Conservation (phyloP, 352 stramenopile genomes). For the Phytophthora tentaculata region DNA sequence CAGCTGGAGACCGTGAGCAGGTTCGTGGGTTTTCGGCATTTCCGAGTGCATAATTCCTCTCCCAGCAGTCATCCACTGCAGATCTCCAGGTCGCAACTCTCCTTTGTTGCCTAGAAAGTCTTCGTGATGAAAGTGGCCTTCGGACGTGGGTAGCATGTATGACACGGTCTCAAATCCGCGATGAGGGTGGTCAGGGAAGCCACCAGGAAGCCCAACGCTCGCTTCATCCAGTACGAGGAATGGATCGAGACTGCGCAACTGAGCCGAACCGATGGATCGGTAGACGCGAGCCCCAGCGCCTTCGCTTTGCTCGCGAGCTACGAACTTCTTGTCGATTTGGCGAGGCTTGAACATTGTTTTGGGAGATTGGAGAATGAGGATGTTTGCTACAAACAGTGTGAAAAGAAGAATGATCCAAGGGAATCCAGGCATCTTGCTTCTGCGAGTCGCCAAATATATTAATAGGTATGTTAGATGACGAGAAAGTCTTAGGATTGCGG, state of each 20-base stretch:
- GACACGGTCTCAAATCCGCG: constrained; percentile 92
- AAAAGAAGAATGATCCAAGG: constrained; percentile 16
- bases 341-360: constrained; percentile 34
- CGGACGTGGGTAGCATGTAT: constrained; percentile 73
- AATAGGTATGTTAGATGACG: no score
- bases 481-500: not conserved
- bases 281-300: constrained; percentile 44
- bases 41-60: constrained; percentile 60
- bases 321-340: constrained; percentile 40
- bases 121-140: constrained; percentile 85
- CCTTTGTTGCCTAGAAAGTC: constrained; percentile 75
- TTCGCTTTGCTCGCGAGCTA: constrained; percentile 42
- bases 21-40: constrained; percentile 45
- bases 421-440: not conserved
- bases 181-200: constrained; percentile 91
- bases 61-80: constrained; percentile 65
- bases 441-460: no score
- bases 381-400: not conserved
- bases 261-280: constrained; percentile 42
- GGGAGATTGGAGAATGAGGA: constrained; percentile 1
- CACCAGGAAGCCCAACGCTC: constrained; percentile 55
- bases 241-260: constrained; percentile 47
- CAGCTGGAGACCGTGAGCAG: constrained; percentile 49
- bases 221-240: constrained; percentile 68
- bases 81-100: constrained; percentile 45